These are phyloP conservation scores for Trichoderma breve DNA, from an alignment of 2,329 filamentous ascomycete species.

Conservation along the genomic window DNA sequence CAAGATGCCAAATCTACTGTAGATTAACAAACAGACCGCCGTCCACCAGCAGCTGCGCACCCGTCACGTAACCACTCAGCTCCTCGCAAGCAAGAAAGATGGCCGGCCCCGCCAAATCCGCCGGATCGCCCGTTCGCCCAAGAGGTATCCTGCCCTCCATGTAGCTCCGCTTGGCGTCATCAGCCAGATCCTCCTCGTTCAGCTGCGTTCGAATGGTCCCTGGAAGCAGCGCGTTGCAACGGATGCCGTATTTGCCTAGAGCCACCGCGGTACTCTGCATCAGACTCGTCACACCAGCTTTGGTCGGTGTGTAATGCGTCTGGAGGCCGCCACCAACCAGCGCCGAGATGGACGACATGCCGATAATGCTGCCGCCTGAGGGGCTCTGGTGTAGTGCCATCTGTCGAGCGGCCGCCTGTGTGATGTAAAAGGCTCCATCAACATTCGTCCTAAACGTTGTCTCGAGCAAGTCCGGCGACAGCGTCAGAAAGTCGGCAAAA, in stretches of 20 bases:
- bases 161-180: constrained; percentile 68
- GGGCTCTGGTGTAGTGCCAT: constrained; percentile 66
- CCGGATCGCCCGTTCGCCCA: constrained; percentile 67
- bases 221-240: constrained; percentile 81
- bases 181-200: constrained; percentile 77
- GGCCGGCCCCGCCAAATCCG: constrained; percentile 79
- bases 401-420: constrained; percentile 79
- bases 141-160: constrained; percentile 81
- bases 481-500: constrained; percentile 80
- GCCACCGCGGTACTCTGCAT: constrained; percentile 84
- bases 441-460: constrained; percentile 78
- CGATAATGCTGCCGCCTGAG: constrained; percentile 76
- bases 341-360: constrained; percentile 69
- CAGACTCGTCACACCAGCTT: constrained; percentile 74
- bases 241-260: constrained; percentile 69
- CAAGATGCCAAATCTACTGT: constrained; percentile 48
- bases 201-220: constrained; percentile 82
- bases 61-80: constrained; percentile 77
- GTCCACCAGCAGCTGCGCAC: constrained; percentile 81
- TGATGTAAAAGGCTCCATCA: constrained; percentile 82
- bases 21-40: constrained; percentile 88
- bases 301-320: constrained; percentile 85
- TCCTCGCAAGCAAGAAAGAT: constrained; percentile 80
- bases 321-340: constrained; percentile 76
- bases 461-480: constrained; percentile 67